Base-by-base conservation (phyloP, 257 asterid genomes). In the Euphrasia confusa region DNA sequence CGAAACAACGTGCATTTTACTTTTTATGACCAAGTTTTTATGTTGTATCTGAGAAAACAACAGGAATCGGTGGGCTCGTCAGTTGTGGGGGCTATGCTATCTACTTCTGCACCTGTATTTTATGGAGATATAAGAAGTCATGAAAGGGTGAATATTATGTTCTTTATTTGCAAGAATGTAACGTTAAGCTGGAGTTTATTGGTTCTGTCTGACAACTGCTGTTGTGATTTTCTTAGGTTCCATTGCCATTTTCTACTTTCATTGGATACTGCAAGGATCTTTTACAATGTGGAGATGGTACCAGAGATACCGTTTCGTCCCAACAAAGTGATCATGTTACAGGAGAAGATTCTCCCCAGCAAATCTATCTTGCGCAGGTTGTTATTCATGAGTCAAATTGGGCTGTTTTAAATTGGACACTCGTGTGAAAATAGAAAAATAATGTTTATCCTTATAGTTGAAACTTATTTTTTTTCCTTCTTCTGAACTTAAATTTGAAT, bases 311-410 rank as follows among this genome's bases (percentile, higher is more conserved):
- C 54, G 48, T 42, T 64, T 66, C 75, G 18, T 78, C 72, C 15
- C 79, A 78, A 65, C 74, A 72, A 48, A 72, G 32, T 30, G 80
- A 77, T 78, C 64, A 66, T 13, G 40, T 52, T 40, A 21, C 3
- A 24, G 81, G 40, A 60, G 79, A 79, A 70, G 89, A 79, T 73
- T 82, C 72, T 67, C 87, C 77, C 3, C 80, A 84, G 69, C 94
- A 87, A 79, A 79, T 85, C 65, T 93, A 89, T 78, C 82, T 89
- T 61, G 99, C 99, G 8, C 99, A 93, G 95, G 97, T 89, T 72
- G 65, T 68, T 61, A 65, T 35, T 73, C 64, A 39, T 53, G 17
- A 44, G 54, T 47, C 28, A 49, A 32, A 58, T 44, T 65, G 24
- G 52, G 32, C 27, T 60, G 2, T 40, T 40, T 37, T 6, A 12